These are phyloP conservation scores for Lippia alba DNA, from an alignment of 305 asterid genomes.

Conservation along the genomic window DNA sequence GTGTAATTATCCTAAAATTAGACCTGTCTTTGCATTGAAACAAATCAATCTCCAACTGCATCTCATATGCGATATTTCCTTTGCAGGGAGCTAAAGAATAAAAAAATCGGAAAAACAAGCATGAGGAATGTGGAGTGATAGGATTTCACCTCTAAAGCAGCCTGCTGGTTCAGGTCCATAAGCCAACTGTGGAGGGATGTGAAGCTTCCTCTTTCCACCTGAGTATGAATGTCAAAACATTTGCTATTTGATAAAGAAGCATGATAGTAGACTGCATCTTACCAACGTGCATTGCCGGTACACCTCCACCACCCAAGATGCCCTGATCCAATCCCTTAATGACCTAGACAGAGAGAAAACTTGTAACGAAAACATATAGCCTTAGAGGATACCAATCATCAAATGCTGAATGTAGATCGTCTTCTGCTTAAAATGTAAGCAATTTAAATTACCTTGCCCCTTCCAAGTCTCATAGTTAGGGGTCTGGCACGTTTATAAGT, in stretches of 20 bases:
- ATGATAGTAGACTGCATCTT: slow-evolving; percentile 26
- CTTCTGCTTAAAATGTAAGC: slow-evolving; percentile 3
- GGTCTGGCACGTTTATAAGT: slow-evolving; percentile 84
- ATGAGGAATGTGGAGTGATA: background rate
- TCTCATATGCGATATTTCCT: background rate
- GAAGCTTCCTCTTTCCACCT: slow-evolving; percentile 90
- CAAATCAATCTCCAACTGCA: no score
- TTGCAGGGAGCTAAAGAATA: background rate
- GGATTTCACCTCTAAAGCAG: slow-evolving; percentile 74
- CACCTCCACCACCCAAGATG: slow-evolving; percentile 88
- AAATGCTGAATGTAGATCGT: no score
- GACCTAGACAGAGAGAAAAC: slow-evolving; percentile 47
- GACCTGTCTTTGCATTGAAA: no score
- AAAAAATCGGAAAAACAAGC: background rate
- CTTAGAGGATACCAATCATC: background rate
- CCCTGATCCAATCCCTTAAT: slow-evolving; percentile 93
- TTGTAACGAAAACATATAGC: background rate
- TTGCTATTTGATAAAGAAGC: background rate
- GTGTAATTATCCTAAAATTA: no score
- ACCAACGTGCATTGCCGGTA: slow-evolving; percentile 90
- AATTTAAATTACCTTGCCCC: slow-evolving; percentile 65
- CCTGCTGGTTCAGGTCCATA: slow-evolving; percentile 98
- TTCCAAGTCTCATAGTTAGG: slow-evolving; percentile 90
- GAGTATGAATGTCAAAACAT: slow-evolving; percentile 23
- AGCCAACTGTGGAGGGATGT: slow-evolving; percentile 82